Conservation (phyloP, 108 stramenopile genomes). For the Halocafeteria seosinensis region DNA sequence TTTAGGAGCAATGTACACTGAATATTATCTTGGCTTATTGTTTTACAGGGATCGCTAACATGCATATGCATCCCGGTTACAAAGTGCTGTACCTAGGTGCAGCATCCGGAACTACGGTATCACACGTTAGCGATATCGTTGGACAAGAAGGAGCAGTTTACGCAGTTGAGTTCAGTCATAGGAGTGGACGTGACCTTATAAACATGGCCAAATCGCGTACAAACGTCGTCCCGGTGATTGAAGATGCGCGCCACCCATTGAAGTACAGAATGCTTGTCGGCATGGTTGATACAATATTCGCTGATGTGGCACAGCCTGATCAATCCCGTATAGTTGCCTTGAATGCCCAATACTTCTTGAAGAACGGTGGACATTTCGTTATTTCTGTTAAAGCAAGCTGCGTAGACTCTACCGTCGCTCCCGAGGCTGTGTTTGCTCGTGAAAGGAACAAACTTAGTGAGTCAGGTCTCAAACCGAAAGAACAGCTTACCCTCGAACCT, state of each 20-base stretch:
- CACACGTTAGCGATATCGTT: slow-evolving; percentile 94
- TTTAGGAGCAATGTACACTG: too few species aligned
- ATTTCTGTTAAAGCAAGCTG: slow-evolving; percentile 98
- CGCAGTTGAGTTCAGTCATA: slow-evolving; percentile 97
- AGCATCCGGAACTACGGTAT: slow-evolving; percentile 93
- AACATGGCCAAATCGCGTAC: slow-evolving; percentile 93
- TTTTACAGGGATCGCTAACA: slow-evolving; percentile 88
- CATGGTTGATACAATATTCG: slow-evolving; percentile 96
- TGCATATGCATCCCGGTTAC: slow-evolving; percentile 83
- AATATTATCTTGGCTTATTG: too few species aligned
- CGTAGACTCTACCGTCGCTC: slow-evolving; percentile 94
- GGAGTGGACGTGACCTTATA: slow-evolving; percentile 91
- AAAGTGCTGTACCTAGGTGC: slow-evolving; percentile 97
- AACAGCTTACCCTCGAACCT: slow-evolving; percentile 97
- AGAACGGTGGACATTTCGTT: slow-evolving; percentile 92
- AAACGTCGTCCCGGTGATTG: slow-evolving; percentile 97
- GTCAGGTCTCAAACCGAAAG: slow-evolving; percentile 90
- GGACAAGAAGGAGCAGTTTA: slow-evolving; percentile 90
- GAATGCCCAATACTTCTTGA: slow-evolving; percentile 96
- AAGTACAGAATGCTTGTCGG: slow-evolving; percentile 98
- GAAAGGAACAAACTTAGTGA: slow-evolving; percentile 77
- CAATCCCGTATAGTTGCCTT: slow-evolving; percentile 96
- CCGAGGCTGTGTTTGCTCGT: slow-evolving; percentile 87
- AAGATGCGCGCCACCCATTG: slow-evolving; percentile 95
- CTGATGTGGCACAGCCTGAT: slow-evolving; percentile 98